Percentiles rank a stretch among this genome's conserved stretches.
phyloP scores from a whole-genome alignment of 2,329 filamentous ascomycete genomes.

The Drechslera avenae region DNA sequence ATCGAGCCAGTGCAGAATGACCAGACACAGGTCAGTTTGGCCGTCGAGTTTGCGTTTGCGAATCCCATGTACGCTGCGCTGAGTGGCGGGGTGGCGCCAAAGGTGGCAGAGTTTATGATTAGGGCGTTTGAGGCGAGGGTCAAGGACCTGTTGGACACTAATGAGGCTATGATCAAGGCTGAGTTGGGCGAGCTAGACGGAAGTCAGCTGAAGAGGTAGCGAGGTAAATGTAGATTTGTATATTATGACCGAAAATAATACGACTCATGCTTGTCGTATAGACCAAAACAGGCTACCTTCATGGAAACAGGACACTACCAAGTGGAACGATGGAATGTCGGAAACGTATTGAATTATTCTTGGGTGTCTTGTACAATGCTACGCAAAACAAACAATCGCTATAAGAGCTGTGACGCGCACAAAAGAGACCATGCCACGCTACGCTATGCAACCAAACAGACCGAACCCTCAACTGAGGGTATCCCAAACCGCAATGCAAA shows the following conservation, averaged over 20 bases:
- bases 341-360: background rate
- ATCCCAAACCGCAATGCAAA: background rate
- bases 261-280: no score
- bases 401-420: slow-evolving; percentile 6
- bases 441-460: slow-evolving; percentile 11
- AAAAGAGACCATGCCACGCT: background rate
- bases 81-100: slow-evolving; percentile 79
- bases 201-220: slow-evolving; percentile 26
- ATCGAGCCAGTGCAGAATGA: slow-evolving; percentile 54
- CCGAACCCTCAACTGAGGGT: background rate
- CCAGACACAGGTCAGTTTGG: slow-evolving; percentile 75
- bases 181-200: slow-evolving; percentile 35
- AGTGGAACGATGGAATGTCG: background rate
- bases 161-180: slow-evolving; percentile 29
- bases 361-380: slow-evolving; percentile 3
- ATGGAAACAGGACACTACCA: background rate
- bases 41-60: slow-evolving; percentile 80
- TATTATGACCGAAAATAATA: no score
- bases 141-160: slow-evolving; percentile 54
- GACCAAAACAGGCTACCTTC: no score
- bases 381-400: slow-evolving; percentile 8
- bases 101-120: slow-evolving; percentile 86
- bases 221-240: no score
- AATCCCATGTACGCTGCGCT: slow-evolving; percentile 87
- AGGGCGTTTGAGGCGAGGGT: slow-evolving; percentile 89